Evolutionary conservation across 106 monocot species (phyloP).

Genomic region (Acorus gramineus): DNA sequence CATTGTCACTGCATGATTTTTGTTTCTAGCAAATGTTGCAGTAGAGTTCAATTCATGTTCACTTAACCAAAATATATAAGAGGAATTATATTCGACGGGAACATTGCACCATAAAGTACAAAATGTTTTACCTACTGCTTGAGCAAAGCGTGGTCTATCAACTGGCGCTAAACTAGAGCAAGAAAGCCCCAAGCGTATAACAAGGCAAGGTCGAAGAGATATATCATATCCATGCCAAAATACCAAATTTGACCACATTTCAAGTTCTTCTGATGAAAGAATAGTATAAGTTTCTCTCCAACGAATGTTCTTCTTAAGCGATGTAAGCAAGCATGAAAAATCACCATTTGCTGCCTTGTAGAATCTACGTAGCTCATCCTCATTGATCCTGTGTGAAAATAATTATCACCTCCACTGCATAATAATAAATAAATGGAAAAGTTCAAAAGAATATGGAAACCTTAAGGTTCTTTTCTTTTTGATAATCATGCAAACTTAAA

Average conservation of each 20-base stretch:
- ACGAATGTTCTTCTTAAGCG: slow-evolving; percentile 73
- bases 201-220: slow-evolving; percentile 63
- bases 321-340: slow-evolving; percentile 42
- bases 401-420: not conserved
- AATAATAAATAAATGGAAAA: too few relatives aligned
- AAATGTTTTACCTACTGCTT: slow-evolving; percentile 64
- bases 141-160: slow-evolving; percentile 72
- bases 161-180: slow-evolving; percentile 53
- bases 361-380: slow-evolving; percentile 74
- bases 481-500: too few relatives aligned
- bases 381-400: slow-evolving; percentile 48
- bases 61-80: too few relatives aligned
- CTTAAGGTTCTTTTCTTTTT: too few relatives aligned
- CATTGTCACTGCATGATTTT: too few relatives aligned
- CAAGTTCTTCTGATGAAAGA: slow-evolving; percentile 70
- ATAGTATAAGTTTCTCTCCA: slow-evolving; percentile 84
- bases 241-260: slow-evolving; percentile 76
- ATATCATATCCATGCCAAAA: slow-evolving; percentile 95
- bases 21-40: too few relatives aligned
- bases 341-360: slow-evolving; percentile 63
- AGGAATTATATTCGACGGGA: too few relatives aligned
- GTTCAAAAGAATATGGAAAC: too few relatives aligned
- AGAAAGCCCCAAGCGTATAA: slow-evolving; percentile 84
- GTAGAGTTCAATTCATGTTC: too few relatives aligned
- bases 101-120: too few relatives aligned